Percentiles rank a stretch among this genome's conserved stretches.
These are phyloP conservation scores for Podospora bellae-mahoneyi DNA, from an alignment of 495 filamentous ascomycete genomes.

Conservation along the genomic window DNA sequence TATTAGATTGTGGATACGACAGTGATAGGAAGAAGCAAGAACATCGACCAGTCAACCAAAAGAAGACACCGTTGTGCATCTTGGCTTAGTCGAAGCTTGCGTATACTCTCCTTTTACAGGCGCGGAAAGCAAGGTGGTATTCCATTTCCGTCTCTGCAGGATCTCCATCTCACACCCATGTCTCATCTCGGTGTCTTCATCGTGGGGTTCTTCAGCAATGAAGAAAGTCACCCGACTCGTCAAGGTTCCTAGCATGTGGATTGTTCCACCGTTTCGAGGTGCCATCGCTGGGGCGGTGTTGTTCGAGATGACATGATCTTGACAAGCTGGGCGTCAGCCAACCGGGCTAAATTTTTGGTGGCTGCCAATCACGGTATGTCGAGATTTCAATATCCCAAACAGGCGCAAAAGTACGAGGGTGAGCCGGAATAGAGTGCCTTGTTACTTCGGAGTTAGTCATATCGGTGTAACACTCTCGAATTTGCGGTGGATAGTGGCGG, in stretches of 20 bases:
- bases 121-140: slow-evolving; percentile 1
- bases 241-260: not conserved
- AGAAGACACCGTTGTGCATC: not conserved
- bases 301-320: not conserved
- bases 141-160: not conserved
- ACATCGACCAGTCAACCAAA: not conserved
- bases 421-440: not conserved
- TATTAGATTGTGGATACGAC: slow-evolving; percentile 5
- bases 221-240: not conserved
- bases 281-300: not conserved
- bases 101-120: not conserved
- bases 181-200: not conserved
- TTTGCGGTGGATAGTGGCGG: not conserved
- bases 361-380: not conserved
- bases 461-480: not conserved
- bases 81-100: not conserved
- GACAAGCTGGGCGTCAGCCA: not conserved
- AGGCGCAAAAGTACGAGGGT: not conserved
- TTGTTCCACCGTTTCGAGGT: not conserved
- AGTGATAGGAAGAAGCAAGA: not conserved
- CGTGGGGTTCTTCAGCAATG: not conserved
- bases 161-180: not conserved
- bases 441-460: not conserved
- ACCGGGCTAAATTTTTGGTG: not conserved
- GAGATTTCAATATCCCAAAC: slow-evolving; percentile 1